A percentile compares a stretch with the other conserved stretches of the same genome.
These are phyloP conservation scores for Leavenworthia alabamica DNA, from an alignment of 345 rosid species.

Conservation along the genomic window DNA sequence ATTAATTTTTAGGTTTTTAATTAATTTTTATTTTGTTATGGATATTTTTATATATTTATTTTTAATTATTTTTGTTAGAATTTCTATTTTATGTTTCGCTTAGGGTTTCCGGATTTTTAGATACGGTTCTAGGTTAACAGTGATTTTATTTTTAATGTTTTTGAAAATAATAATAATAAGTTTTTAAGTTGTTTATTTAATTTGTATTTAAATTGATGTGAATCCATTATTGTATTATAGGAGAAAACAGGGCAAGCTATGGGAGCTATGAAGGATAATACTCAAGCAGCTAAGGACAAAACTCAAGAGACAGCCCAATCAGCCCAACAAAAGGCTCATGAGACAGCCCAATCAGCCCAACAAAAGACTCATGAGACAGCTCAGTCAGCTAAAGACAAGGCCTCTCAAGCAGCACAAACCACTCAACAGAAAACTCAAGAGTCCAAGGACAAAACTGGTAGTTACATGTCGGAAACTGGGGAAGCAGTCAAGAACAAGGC, in stretches of 20 bases:
- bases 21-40: too few species aligned
- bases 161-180: too few species aligned
- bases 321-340: conserved; percentile 22
- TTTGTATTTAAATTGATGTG: neutral
- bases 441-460: conserved; percentile 27
- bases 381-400: conserved; percentile 22
- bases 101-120: too few species aligned
- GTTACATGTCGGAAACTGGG: conserved; percentile 19
- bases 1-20: too few species aligned
- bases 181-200: too few species aligned
- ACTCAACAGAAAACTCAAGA: conserved; percentile 28
- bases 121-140: too few species aligned
- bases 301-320: conserved; percentile 14
- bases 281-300: conserved; percentile 31
- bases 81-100: too few species aligned
- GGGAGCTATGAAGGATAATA: conserved; percentile 26
- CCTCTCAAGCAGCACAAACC: conserved; percentile 8
- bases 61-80: too few species aligned
- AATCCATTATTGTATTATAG: conserved; percentile 11
- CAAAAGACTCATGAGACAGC: too few species aligned
- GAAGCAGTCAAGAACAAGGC: conserved; percentile 32
- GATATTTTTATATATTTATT: too few species aligned
- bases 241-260: conserved; percentile 30
- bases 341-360: too few species aligned
- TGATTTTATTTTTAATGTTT: too few species aligned